phyloP scores from a whole-genome alignment of 2,329 filamentous ascomycete genomes.

The Lecanicillium sp. region DNA sequence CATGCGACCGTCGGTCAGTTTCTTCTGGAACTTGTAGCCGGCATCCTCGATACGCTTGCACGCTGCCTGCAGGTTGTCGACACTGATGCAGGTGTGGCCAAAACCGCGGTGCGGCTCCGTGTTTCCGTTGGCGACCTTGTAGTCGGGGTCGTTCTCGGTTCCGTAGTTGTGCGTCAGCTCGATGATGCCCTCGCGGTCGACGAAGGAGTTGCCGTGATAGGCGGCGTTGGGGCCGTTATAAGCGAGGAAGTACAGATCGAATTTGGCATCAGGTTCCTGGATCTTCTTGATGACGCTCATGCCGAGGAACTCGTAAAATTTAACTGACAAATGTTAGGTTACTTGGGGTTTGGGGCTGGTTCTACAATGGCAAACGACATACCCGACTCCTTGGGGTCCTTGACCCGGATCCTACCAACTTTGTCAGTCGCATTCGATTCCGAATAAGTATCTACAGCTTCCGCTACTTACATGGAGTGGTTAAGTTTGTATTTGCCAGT shows the following conservation, averaged over 20 bases:
- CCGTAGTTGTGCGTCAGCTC: conserved; percentile 84
- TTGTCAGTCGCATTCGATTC: conserved; percentile 14
- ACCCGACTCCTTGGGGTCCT: conserved; percentile 81
- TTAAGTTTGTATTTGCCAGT: conserved; percentile 75
- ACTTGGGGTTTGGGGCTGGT: conserved; percentile 3
- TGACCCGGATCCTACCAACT: conserved; percentile 71
- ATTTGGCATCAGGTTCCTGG: conserved; percentile 79
- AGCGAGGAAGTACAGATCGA: conserved; percentile 91
- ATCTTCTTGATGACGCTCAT: conserved; percentile 79
- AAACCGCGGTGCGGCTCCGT: conserved; percentile 78
- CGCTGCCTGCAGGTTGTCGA: conserved; percentile 80
- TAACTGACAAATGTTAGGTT: conserved; percentile 45
- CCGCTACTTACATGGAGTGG: conserved; percentile 70
- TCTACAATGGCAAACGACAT: conserved; percentile 21
- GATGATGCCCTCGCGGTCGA: conserved; percentile 83
- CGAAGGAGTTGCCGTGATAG: conserved; percentile 64
- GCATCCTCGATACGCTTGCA: conserved; percentile 85
- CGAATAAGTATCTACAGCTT: neutral
- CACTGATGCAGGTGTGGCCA: conserved; percentile 78
- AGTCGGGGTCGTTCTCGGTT: conserved; percentile 77
- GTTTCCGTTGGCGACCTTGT: conserved; percentile 83
- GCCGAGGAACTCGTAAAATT: conserved; percentile 91
- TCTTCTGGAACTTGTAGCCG: conserved; percentile 94
- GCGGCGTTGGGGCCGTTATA: conserved; percentile 72
- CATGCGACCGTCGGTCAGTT: conserved; percentile 82